Base-by-base conservation (phyloP, 2,329 filamentous ascomycete species). In the Fusarium nelsonii region DNA sequence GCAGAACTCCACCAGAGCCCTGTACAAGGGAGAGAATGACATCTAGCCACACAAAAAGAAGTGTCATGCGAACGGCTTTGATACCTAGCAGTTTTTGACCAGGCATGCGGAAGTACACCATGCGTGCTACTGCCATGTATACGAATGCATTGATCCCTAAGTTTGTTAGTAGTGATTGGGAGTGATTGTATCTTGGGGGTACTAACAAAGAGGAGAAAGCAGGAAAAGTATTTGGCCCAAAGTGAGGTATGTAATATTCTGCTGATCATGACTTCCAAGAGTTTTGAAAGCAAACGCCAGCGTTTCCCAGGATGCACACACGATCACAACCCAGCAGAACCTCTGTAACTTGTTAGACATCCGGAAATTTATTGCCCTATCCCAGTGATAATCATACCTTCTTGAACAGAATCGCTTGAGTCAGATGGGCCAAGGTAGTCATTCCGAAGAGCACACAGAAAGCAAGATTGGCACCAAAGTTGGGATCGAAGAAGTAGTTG, bases 21-120 rank as follows among this genome's bases (percentile, higher is more conserved):
- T 86, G 83, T 32, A 84, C 74, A 16, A 85, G 57, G 72, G 86
- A 85, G 15, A 81, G 82, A 34, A 81, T 37, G n/a, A 85, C 68
- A 65, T 85, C 83, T 34, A 84, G 75, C 75, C 80, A 80, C 10
- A 86, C 82, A 49, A 86, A 85, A 37, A 81, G 72, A 41, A 79
- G 78, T 15, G 82, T 81, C 59, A 86, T 77, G 18, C 76, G 76
- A 28, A 74, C 72, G 18, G 78, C 76, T 32, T 74, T 78, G 45
- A 81, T 69, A 11, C 78, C 76, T 36, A 78, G 71, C 20, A 82
- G 75, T 30, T 73, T 77, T 65, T 78, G 77, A 11, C 78, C 76
- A 1, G 81, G 81, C 26, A 82, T 74, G 59, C 75, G 76, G 58
- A 78, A 80, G 69, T 79, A 78, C 7, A 82, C 73, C 65, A 81